Evolutionary conservation across 306 rosid genomes (phyloP), one percentile per base, ranked within the genome.

Genomic region (Vigna reflexopilosa): DNA sequence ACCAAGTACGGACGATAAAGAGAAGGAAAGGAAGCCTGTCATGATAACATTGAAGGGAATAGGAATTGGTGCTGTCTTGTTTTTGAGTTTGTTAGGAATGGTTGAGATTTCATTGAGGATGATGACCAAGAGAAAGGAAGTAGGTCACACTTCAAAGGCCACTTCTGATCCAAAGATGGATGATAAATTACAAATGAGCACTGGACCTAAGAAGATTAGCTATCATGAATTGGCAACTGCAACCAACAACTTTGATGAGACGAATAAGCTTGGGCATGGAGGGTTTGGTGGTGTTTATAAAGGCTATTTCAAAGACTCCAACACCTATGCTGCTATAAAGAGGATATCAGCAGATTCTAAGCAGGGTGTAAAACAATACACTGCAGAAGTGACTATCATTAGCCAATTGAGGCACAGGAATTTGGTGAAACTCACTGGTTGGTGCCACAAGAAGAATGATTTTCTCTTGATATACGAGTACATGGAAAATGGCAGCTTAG

Each of bases 211-310:
- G 81, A 75, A 61, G 79, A 74, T 77, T 56, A 4, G 20, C 13
- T 75, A 83, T 8, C 5, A 58, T 0, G 82, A 78, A 11, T 40
- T 86, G 52, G 76, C 7, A 7, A 17, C 9, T 9, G 87, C 89
- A 6, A 83, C 91, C 7, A 68, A 81, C 55, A 78, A 81, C 42
- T 85, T 85, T 50, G 50, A 67, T 13, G 87, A 80, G 42, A 24
- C 47, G 6, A 48, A 51, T 6, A 88, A 85, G 52, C 86, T 88
- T 5, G 91, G 89, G 0, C 70, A 75, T 34, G 89, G 89, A 6
- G 87, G 89, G 10, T 88, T 88, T 79, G 89, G 91, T 7, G 80
- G 69, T 4, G 87, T 88, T 12, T 85, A 83, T 34, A 81, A 55
- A 72, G 91, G 91, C 3, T 77, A 63, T 14, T 19, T 85, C 7